Percentiles rank a stretch among this genome's conserved stretches.
Conservation (phyloP, 345 rosid genomes). For the Aquilaria yunnanensis region DNA sequence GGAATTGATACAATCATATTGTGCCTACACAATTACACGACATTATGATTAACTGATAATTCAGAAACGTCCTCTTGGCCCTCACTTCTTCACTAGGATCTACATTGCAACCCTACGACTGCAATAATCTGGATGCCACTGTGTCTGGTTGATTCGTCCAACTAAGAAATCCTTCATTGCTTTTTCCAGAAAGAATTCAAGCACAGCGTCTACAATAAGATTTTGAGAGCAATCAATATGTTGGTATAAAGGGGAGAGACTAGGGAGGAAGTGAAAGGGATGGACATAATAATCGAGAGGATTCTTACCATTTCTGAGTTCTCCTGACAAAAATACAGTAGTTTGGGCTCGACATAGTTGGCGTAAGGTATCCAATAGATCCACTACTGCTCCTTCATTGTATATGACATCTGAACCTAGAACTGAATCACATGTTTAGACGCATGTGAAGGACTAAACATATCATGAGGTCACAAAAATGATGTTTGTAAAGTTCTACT, state of each 20-base stretch:
- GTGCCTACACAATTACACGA: no score
- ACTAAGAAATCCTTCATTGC: conserved; percentile 59
- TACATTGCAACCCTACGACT: conserved; percentile 71
- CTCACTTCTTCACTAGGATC: conserved; percentile 59
- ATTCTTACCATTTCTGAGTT: conserved; percentile 63
- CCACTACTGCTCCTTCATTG: conserved; percentile 75
- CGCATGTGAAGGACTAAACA: neutral
- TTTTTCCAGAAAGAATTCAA: conserved; percentile 71
- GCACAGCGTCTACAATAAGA: conserved; percentile 54
- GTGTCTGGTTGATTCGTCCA: conserved; percentile 71
- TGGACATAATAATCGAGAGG: neutral
- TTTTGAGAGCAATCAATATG: neutral
- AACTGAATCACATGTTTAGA: conserved; percentile 27
- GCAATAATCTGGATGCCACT: conserved; percentile 82
- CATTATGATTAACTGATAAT: no score
- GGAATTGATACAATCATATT: no score
- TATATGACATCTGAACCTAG: conserved; percentile 90
- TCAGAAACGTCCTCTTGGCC: conserved; percentile 5
- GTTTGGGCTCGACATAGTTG: conserved; percentile 63
- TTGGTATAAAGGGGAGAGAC: neutral
- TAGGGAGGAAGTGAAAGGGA: neutral
- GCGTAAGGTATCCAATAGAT: conserved; percentile 63
- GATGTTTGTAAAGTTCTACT: neutral
- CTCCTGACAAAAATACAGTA: conserved; percentile 74
- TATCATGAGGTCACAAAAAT: conserved; percentile 1